A percentile compares a stretch with the other conserved stretches of the same genome.
phyloP scores from a whole-genome alignment of 164 flowering plant genomes.

The Cinnamomum chago region DNA sequence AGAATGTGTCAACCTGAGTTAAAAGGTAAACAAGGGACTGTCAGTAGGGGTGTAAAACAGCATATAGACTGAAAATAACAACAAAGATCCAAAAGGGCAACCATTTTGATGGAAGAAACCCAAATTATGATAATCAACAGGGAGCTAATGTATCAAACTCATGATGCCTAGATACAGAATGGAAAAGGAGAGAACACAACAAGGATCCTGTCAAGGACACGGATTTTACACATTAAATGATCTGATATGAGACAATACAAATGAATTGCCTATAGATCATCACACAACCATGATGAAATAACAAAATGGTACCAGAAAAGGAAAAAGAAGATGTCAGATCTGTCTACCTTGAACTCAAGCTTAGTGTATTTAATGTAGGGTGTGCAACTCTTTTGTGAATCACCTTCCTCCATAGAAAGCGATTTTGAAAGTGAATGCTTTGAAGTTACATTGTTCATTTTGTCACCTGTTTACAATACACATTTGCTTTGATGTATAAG shows the following conservation, averaged over 20 bases:
- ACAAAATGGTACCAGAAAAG: background rate
- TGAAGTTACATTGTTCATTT: constrained; percentile 10
- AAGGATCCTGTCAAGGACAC: background rate
- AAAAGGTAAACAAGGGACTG: background rate
- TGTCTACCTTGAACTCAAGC: constrained; percentile 75
- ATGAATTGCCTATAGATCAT: too few species aligned
- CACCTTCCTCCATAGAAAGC: constrained; percentile 23
- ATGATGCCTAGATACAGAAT: background rate
- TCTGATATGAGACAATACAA: too few species aligned
- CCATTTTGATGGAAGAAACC: background rate
- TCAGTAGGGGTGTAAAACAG: background rate
- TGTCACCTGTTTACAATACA: constrained; percentile 29
- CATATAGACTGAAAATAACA: background rate
- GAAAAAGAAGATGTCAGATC: background rate
- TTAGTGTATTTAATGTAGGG: constrained; percentile 82
- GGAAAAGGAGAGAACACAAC: background rate
- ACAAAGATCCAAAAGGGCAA: background rate
- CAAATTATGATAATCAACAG: background rate
- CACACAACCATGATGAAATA: too few species aligned
- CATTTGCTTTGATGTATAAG: constrained; percentile 3
- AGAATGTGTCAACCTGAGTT: constrained; percentile 91
- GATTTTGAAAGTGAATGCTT: constrained; percentile 20
- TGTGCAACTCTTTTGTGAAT: constrained; percentile 44
- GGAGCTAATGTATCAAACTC: background rate
- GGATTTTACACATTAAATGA: too few species aligned